These are phyloP conservation scores for Quercus mongolica DNA, from an alignment of 306 rosid species.

Conservation along the genomic window DNA sequence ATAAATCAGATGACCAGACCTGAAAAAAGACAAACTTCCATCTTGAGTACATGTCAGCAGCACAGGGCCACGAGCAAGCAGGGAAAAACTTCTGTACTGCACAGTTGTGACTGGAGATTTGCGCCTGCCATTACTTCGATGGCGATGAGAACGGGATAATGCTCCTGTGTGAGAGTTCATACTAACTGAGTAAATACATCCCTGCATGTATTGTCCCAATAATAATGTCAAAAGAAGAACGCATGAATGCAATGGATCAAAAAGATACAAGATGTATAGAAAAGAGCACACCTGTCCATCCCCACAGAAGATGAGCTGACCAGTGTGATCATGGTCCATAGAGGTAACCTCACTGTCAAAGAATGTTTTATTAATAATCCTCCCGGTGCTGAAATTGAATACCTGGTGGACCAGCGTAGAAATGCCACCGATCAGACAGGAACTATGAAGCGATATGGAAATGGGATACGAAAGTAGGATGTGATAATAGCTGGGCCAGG, in stretches of 20 bases:
- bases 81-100: constrained; percentile 90
- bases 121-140: constrained; percentile 58
- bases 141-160: constrained; percentile 85
- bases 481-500: neutral
- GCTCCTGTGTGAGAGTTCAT: constrained; percentile 84
- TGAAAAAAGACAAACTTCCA: constrained; percentile 89
- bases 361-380: constrained; percentile 65
- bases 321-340: constrained; percentile 92
- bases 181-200: constrained; percentile 78
- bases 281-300: constrained; percentile 60
- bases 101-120: constrained; percentile 84
- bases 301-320: constrained; percentile 85
- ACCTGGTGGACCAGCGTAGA: constrained; percentile 53
- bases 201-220: constrained; percentile 54
- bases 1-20: constrained; percentile 41
- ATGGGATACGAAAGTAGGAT: neutral
- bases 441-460: neutral
- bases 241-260: constrained; percentile 14
- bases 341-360: constrained; percentile 83
- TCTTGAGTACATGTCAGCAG: constrained; percentile 86
- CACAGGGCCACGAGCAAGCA: constrained; percentile 89
- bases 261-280: constrained; percentile 11
- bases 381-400: constrained; percentile 94
- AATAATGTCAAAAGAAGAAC: constrained; percentile 13
- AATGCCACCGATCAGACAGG: constrained; percentile 3